Percentiles rank a stretch among this genome's conserved stretches.
phyloP scores from a whole-genome alignment of 768 basidiomycete genomes.

The Kwoniella mangroviensis region DNA sequence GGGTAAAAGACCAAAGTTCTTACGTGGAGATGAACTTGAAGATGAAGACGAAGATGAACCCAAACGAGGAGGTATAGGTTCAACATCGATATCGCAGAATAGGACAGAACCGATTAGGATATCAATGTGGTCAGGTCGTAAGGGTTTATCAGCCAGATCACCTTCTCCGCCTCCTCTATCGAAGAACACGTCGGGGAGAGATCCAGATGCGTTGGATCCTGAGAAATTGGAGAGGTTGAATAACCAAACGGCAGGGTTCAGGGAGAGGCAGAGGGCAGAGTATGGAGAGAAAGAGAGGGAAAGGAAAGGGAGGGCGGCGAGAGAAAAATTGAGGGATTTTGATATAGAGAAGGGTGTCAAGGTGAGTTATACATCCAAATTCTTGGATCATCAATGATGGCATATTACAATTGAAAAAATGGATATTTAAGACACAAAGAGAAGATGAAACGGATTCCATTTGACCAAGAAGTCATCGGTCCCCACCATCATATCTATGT shows the following conservation, averaged over 20 bases:
- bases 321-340: constrained; percentile 44
- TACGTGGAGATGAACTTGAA: constrained; percentile 15
- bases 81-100: constrained; percentile 4
- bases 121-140: constrained; percentile 47
- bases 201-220: constrained; percentile 45
- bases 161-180: constrained; percentile 49
- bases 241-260: constrained; percentile 44
- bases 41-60: constrained; percentile 3
- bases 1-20: neutral
- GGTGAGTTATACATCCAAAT: constrained; percentile 29
- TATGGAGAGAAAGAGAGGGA: constrained; percentile 47
- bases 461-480: too few relatives aligned
- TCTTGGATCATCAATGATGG: too few relatives aligned
- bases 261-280: constrained; percentile 41
- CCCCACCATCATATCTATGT: too few relatives aligned
- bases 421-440: too few relatives aligned
- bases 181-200: constrained; percentile 22
- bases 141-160: constrained; percentile 44
- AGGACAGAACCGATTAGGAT: constrained; percentile 45
- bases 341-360: constrained; percentile 47
- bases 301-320: constrained; percentile 45
- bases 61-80: constrained; percentile 42
- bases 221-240: constrained; percentile 42
- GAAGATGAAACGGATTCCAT: too few relatives aligned
- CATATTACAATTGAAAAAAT: too few relatives aligned